Base-by-base conservation (phyloP, 805 yeast species). In the Teunomyces gatunensis region DNA sequence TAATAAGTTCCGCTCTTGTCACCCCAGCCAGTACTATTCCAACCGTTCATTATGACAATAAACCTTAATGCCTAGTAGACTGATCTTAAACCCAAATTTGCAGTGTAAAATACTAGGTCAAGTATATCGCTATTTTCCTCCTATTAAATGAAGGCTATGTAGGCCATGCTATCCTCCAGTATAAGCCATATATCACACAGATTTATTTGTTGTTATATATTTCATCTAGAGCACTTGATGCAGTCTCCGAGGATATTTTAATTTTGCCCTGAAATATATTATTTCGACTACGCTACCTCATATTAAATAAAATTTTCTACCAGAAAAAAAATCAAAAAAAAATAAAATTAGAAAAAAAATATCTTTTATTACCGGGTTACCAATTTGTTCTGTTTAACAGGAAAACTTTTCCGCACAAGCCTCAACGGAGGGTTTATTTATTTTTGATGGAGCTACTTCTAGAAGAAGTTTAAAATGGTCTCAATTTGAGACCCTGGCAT, bases 21-120 rank as follows among this genome's bases (percentile, higher is more conserved):
- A 17, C 29, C 35, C 45, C 46, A 42, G 21, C 39, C 39, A 18
- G 27, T n/a, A 32, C 37, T 36, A 9, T 42, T 42, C 49, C 49
- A 46, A 9, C 28, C 30, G 37, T 29, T 46, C 49, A 46, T 46
- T 30, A 30, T 20, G 15, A 17, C n/a, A 35, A 20, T 18, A 20
- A 35, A 35, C 15, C 34, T 32, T 13, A 32, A 32, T 25, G 11
- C 11, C 34, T 32, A 17, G n/a, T 13, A 32, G 15, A 15, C 15
- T 6, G 9, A 12, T 32, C 5, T 13, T 15, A 15, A 5, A 15
- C 17, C 34, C 5, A 32, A 13, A 32, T 6, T 13, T 32, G 7
- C 18, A 25, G 4, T 32, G 17, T 32, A 10, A 32, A 32, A 15
- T 32, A 32, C 18, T 13, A 6, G 10, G 34, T 3, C 13, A 12